A percentile compares a stretch with the other conserved stretches of the same genome.
phyloP scores from a whole-genome alignment of 2,329 filamentous ascomycete genomes.

The Ambrosiella xylebori region DNA sequence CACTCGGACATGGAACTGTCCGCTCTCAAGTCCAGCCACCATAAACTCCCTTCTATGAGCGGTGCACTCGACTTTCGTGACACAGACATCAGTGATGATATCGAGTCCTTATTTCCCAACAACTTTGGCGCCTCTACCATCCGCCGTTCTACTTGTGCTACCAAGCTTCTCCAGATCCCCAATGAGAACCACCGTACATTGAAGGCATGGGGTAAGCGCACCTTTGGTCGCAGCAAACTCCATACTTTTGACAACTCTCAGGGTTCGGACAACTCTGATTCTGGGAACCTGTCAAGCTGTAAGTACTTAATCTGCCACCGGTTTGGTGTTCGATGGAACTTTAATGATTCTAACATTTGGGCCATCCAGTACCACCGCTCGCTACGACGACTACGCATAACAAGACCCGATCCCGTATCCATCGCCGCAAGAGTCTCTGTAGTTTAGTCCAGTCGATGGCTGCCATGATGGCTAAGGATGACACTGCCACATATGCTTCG shows the following conservation, averaged over 20 bases:
- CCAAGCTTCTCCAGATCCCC: conserved; percentile 4
- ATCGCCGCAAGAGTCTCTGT: conserved; percentile 11
- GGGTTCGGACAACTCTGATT: background rate
- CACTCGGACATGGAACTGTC: conserved; percentile 4
- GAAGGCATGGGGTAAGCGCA: conserved; percentile 10
- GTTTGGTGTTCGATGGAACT: background rate
- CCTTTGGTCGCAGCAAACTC: conserved; percentile 9
- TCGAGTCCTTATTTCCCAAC: conserved; percentile 11
- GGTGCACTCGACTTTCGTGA: conserved; percentile 11
- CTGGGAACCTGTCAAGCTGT: background rate
- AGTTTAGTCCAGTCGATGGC: conserved; percentile 11
- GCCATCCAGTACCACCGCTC: background rate
- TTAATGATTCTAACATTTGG: background rate
- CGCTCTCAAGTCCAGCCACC: conserved; percentile 7
- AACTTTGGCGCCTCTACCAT: conserved; percentile 10
- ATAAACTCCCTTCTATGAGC: conserved; percentile 7
- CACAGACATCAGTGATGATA: conserved; percentile 12
- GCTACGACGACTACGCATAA: conserved; percentile 1
- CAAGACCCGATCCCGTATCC: conserved; percentile 2
- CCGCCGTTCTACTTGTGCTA: background rate
- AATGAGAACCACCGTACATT: conserved; percentile 11
- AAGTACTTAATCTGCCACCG: background rate
- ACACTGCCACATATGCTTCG: background rate
- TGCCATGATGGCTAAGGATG: conserved; percentile 7
- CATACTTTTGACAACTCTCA: conserved; percentile 5